Percentiles rank a stretch among this genome's conserved stretches.
phyloP scores from a whole-genome alignment of 768 basidiomycete species.

The Kwoniella mangroviensis region DNA sequence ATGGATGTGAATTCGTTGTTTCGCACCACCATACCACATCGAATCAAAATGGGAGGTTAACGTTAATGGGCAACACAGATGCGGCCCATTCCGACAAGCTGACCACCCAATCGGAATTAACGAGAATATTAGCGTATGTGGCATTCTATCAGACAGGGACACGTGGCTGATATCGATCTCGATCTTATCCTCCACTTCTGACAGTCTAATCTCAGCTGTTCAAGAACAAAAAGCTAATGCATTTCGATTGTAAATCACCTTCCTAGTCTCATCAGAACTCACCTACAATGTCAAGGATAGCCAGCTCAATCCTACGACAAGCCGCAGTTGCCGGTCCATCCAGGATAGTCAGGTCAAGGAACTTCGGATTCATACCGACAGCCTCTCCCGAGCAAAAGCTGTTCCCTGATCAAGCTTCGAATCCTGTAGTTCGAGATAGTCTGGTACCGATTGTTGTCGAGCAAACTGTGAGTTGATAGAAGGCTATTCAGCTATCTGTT shows the following conservation, averaged over 20 bases:
- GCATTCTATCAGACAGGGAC: background rate
- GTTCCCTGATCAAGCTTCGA: conserved; percentile 7
- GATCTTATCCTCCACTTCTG: conserved; percentile 7
- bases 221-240: background rate
- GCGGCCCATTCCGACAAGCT: conserved; percentile 12
- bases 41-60: background rate
- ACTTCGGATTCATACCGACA: conserved; percentile 21
- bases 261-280: background rate
- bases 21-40: background rate
- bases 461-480: conserved; percentile 69
- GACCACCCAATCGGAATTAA: background rate
- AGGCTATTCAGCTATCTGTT: background rate
- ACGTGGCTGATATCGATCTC: background rate
- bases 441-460: conserved; percentile 93
- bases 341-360: background rate
- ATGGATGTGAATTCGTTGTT: background rate
- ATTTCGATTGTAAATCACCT: background rate
- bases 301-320: conserved; percentile 4
- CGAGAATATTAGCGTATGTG: conserved; percentile 6
- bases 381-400: background rate
- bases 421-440: conserved; percentile 38
- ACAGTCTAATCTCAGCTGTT: background rate
- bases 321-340: conserved; percentile 15
- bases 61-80: background rate
- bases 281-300: conserved; percentile 10